phyloP scores from a whole-genome alignment of 2,329 filamentous ascomycete species.

The Hymenoscyphus albidus region DNA sequence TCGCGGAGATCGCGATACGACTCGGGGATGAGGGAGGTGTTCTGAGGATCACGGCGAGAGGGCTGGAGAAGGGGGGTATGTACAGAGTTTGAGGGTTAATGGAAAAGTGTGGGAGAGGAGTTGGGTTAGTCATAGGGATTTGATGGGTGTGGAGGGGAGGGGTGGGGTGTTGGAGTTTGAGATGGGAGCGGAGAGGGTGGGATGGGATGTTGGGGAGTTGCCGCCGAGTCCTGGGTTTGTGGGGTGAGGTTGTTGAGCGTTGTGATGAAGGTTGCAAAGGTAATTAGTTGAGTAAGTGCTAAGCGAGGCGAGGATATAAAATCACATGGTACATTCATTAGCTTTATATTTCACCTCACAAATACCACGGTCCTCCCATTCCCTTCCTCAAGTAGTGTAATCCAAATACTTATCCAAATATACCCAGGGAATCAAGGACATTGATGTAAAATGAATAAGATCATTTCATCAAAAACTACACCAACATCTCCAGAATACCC shows the following conservation, averaged over 20 bases:
- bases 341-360: too few relatives aligned
- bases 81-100: slow-evolving; percentile 33
- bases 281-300: too few relatives aligned
- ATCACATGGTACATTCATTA: too few relatives aligned
- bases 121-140: slow-evolving; percentile 22
- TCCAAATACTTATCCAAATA: too few relatives aligned
- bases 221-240: slow-evolving; percentile 32
- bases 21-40: slow-evolving; percentile 31
- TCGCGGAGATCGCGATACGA: slow-evolving; percentile 35
- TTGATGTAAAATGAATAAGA: too few relatives aligned
- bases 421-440: too few relatives aligned
- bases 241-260: background rate
- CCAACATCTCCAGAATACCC: too few relatives aligned
- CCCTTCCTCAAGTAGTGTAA: too few relatives aligned
- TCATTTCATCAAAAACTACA: too few relatives aligned
- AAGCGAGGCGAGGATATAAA: too few relatives aligned
- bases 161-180: slow-evolving; percentile 22
- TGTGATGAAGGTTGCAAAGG: too few relatives aligned
- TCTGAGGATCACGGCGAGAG: slow-evolving; percentile 45
- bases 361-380: too few relatives aligned
- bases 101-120: slow-evolving; percentile 20
- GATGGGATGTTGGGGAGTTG: slow-evolving; percentile 22
- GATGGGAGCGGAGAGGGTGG: slow-evolving; percentile 14
- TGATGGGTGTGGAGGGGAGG: slow-evolving; percentile 15
- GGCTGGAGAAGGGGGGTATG: slow-evolving; percentile 46